Conservation (phyloP, 768 basidiomycete genomes). For the Mycena rosella region DNA sequence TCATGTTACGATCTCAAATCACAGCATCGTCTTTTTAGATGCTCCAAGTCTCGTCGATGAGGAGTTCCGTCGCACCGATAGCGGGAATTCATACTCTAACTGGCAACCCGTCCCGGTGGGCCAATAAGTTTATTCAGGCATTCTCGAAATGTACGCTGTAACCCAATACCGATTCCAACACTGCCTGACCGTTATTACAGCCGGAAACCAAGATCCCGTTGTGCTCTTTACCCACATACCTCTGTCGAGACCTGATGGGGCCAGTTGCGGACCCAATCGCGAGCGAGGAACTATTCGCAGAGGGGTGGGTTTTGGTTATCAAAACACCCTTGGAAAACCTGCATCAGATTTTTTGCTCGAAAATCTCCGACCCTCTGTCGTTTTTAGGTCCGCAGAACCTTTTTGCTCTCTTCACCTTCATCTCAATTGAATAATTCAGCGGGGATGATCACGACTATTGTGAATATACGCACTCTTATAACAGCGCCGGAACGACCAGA, state of each 20-base stretch:
- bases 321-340: slow-evolving; percentile 82
- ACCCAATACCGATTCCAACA: not conserved
- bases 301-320: slow-evolving; percentile 84
- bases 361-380: slow-evolving; percentile 69
- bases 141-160: slow-evolving; percentile 51
- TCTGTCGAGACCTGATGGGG: slow-evolving; percentile 76
- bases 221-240: slow-evolving; percentile 92
- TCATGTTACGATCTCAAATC: slow-evolving; percentile 73
- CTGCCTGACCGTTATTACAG: slow-evolving; percentile 38
- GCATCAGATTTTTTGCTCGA: slow-evolving; percentile 77
- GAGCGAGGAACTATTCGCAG: slow-evolving; percentile 81
- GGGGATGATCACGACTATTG: slow-evolving; percentile 98
- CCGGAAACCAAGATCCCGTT: slow-evolving; percentile 57
- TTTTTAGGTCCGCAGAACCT: slow-evolving; percentile 73
- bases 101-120: slow-evolving; percentile 66
- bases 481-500: slow-evolving; percentile 38
- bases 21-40: slow-evolving; percentile 80
- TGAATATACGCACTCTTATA: slow-evolving; percentile 70
- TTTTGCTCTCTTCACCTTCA: not conserved
- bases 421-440: slow-evolving; percentile 51
- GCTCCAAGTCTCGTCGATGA: slow-evolving; percentile 82
- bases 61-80: slow-evolving; percentile 65
- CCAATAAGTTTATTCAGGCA: slow-evolving; percentile 67
- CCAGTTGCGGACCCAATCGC: slow-evolving; percentile 81
- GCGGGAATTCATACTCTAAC: slow-evolving; percentile 40